Evolutionary conservation across 257 asterid genomes (phyloP).

Genomic region (Fraxinus anomala): DNA sequence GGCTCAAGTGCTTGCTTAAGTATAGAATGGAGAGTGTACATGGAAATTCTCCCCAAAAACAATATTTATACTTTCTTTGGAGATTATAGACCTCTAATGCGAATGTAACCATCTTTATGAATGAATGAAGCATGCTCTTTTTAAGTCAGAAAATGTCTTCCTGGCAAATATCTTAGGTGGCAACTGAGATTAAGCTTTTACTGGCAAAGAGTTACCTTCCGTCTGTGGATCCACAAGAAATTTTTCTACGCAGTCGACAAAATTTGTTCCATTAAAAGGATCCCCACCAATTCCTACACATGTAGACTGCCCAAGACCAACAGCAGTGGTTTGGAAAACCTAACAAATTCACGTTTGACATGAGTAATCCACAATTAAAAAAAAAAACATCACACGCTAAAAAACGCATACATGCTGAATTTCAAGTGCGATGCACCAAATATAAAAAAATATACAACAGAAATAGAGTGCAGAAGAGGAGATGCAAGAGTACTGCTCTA

Average conservation of each 20-base stretch:
- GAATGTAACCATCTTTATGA: neutral
- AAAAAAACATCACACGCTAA: neutral
- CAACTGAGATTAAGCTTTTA: neutral
- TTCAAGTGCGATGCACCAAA: neutral
- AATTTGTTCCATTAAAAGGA: slow-evolving; percentile 97
- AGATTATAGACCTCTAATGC: neutral
- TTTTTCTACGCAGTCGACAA: slow-evolving; percentile 86
- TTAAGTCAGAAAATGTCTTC: neutral
- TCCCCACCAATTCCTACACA: slow-evolving; percentile 99
- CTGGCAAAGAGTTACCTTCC: slow-evolving; percentile 60
- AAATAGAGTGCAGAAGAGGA: neutral
- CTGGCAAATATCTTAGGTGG: neutral
- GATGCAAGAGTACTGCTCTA: neutral
- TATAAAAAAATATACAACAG: slow-evolving; percentile 22
- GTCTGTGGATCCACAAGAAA: slow-evolving; percentile 96
- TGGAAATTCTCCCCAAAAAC: neutral
- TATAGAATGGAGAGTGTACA: neutral
- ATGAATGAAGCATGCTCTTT: neutral
- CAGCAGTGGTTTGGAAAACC: slow-evolving; percentile 99
- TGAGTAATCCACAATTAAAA: slow-evolving; percentile 8
- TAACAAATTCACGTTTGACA: neutral
- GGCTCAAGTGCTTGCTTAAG: neutral
- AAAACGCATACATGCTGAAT: neutral
- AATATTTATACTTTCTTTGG: neutral
- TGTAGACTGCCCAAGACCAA: slow-evolving; percentile 97